Evolutionary conservation across 2,329 filamentous ascomycete species (phyloP).

Genomic region (Aotearoamyces nothofagi): DNA sequence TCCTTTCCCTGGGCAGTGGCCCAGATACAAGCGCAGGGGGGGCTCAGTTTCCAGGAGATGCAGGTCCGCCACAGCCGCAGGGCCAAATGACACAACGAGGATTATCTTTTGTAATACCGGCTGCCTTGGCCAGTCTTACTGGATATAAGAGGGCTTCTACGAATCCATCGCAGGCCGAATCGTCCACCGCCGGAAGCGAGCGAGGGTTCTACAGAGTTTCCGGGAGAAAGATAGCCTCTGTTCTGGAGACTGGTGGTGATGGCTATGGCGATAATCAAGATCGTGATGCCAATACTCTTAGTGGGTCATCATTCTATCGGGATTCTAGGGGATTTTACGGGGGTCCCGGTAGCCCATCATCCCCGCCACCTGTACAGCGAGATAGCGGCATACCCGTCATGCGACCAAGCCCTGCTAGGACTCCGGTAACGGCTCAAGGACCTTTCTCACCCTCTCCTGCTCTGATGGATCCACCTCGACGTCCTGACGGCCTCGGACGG

Average conservation of each 20-base stretch:
- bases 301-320: slow-evolving; percentile 35
- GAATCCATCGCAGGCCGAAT: slow-evolving; percentile 16
- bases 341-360: slow-evolving; percentile 10
- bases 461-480: slow-evolving; percentile 8
- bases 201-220: slow-evolving; percentile 49
- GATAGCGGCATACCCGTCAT: slow-evolving; percentile 45
- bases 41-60: slow-evolving; percentile 3
- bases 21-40: slow-evolving; percentile 18
- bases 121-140: slow-evolving; percentile 30
- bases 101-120: slow-evolving; percentile 29
- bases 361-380: slow-evolving; percentile 16
- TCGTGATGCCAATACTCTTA: slow-evolving; percentile 23
- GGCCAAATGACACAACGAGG: slow-evolving; percentile 31
- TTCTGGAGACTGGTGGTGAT: slow-evolving; percentile 45
- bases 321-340: slow-evolving; percentile 32
- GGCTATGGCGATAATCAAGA: slow-evolving; percentile 36
- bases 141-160: slow-evolving; percentile 23
- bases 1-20: slow-evolving; percentile 27
- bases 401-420: slow-evolving; percentile 49
- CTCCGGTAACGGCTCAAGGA: slow-evolving; percentile 39
- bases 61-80: slow-evolving; percentile 6
- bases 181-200: slow-evolving; percentile 27
- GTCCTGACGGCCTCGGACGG: slow-evolving; percentile 21
- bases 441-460: slow-evolving; percentile 25
- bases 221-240: slow-evolving; percentile 47